Evolutionary conservation across 176 grass and related monocot genomes (phyloP).

Genomic region (Elymus sibiricus): DNA sequence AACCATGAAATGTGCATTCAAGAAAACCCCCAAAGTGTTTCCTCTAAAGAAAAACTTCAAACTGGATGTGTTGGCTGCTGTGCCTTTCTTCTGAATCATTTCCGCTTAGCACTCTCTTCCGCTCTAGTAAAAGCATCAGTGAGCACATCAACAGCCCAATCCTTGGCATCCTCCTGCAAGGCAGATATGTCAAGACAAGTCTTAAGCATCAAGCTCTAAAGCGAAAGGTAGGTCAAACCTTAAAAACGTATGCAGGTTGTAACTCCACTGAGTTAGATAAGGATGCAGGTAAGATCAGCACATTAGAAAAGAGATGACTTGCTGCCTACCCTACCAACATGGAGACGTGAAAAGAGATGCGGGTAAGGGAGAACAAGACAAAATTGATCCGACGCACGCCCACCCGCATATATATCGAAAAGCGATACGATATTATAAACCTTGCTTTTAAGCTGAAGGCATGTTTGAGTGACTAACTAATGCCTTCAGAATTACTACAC

Average conservation of each 20-base stretch:
- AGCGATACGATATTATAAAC: not conserved
- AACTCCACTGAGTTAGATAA: not conserved
- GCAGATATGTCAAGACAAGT: not conserved
- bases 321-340: not conserved
- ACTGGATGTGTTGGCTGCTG: not conserved
- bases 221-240: not conserved
- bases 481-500: not conserved
- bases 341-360: not conserved
- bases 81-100: conserved; percentile 26
- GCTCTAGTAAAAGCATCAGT: conserved; percentile 70
- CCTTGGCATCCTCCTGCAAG: conserved; percentile 75
- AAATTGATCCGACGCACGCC: not conserved
- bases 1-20: not conserved
- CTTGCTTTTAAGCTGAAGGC: not conserved
- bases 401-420: not conserved
- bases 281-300: not conserved
- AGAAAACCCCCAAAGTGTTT: not conserved
- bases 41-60: not conserved
- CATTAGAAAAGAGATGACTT: not conserved
- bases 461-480: not conserved
- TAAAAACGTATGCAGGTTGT: not conserved
- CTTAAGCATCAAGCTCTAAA: not conserved
- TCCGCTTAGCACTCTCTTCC: conserved; percentile 74
- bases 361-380: not conserved
- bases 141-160: conserved; percentile 78